Evolutionary conservation across 129 eudicot species (phyloP).

Genomic region (Chrysanthemum lavandulifolium): DNA sequence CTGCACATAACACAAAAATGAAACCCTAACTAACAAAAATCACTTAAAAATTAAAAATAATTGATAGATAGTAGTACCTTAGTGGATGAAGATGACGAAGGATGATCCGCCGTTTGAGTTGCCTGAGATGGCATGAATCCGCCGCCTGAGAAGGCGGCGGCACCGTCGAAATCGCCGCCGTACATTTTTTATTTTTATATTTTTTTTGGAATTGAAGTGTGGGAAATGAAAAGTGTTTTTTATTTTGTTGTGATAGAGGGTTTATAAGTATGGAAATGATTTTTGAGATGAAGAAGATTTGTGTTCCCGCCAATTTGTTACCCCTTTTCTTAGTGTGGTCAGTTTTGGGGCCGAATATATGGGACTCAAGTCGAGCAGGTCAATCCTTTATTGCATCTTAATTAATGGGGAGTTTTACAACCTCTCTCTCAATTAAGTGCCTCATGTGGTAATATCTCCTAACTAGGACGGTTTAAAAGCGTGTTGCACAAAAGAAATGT

Average conservation of each 20-base stretch:
- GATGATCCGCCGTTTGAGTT: constrained; percentile 67
- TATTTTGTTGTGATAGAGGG: not conserved
- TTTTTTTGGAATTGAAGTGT: constrained; percentile 3
- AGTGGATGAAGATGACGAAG: constrained; percentile 39
- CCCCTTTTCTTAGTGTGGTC: constrained; percentile 14
- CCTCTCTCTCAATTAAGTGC: too few species aligned
- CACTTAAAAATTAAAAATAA: not conserved
- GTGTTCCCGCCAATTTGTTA: constrained; percentile 42
- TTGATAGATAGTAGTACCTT: constrained; percentile 1
- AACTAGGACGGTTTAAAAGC: too few species aligned
- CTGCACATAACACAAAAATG: constrained; percentile 30
- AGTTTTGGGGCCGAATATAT: not conserved
- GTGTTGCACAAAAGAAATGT: too few species aligned
- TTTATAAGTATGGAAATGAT: not conserved
- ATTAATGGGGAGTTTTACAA: too few species aligned
- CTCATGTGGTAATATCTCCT: too few species aligned
- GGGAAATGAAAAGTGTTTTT: not conserved
- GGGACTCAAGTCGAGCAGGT: too few species aligned
- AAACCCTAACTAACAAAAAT: not conserved
- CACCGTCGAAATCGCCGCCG: constrained; percentile 65
- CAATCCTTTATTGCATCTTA: too few species aligned
- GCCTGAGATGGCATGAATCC: constrained; percentile 85
- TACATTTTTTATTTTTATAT: constrained; percentile 31
- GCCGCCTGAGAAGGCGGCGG: constrained; percentile 88
- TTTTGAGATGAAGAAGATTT: not conserved